Percentiles rank a stretch among this genome's conserved stretches.
These are phyloP conservation scores for Teunomyces tritomae DNA, from an alignment of 805 yeast species.

Conservation along the genomic window DNA sequence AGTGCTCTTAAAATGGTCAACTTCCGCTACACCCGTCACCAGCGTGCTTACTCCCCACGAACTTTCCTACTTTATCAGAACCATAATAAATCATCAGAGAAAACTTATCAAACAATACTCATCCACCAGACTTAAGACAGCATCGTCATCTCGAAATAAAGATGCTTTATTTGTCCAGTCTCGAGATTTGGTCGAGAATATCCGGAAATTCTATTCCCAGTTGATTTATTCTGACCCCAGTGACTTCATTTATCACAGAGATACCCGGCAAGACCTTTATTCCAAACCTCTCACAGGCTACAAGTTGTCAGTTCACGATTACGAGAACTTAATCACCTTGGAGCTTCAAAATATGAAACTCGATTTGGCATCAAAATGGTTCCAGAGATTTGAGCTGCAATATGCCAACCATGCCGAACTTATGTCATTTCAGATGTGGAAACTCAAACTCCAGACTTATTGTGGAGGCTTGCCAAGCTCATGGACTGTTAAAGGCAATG, in stretches of 20 bases:
- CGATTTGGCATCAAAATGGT: conserved; percentile 42
- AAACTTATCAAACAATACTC: background rate
- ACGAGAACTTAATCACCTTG: conserved; percentile 36
- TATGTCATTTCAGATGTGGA: conserved; percentile 37
- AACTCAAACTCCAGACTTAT: conserved; percentile 28
- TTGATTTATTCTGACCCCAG: conserved; percentile 16
- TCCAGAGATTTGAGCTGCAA: conserved; percentile 28
- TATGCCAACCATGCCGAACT: conserved; percentile 11
- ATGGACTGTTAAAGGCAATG: conserved; percentile 28
- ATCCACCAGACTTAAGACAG: background rate
- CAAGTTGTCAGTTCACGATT: conserved; percentile 24
- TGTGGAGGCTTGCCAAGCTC: conserved; percentile 31
- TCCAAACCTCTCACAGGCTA: conserved; percentile 13
- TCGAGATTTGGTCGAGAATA: conserved; percentile 12
- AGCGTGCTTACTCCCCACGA: conserved; percentile 15
- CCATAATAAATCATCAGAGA: conserved; percentile 18
- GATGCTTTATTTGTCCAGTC: conserved; percentile 10
- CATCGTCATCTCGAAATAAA: background rate
- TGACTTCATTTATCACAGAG: conserved; percentile 18
- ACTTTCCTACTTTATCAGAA: conserved; percentile 17
- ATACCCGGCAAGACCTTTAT: conserved; percentile 16
- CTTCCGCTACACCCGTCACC: conserved; percentile 1
- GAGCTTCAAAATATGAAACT: conserved; percentile 35
- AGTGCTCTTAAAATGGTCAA: conserved; percentile 14
- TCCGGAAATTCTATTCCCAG: conserved; percentile 25